Conservation (phyloP, 768 basidiomycete species). For the Tulasnella sp. region DNA sequence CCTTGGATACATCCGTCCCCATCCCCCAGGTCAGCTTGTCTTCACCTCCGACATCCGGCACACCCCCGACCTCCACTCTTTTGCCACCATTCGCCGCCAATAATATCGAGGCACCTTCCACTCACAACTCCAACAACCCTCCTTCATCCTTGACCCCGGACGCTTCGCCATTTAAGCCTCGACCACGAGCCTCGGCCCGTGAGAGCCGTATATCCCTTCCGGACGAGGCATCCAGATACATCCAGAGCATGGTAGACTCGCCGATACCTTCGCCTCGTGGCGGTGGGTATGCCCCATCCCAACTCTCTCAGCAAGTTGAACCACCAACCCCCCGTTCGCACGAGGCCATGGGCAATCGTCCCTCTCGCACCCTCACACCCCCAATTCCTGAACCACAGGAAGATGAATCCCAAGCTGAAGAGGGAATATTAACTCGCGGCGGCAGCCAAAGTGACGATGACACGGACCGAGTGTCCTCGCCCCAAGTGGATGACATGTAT, state of each 20-base stretch:
- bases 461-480: constrained; percentile 5
- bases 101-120: constrained; percentile 2
- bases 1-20: constrained; percentile 17
- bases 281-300: constrained; percentile 13
- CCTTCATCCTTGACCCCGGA: not conserved
- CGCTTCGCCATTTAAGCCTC: constrained; percentile 24
- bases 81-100: not conserved
- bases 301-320: constrained; percentile 14
- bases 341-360: constrained; percentile 17
- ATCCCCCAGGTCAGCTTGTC: constrained; percentile 18
- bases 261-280: constrained; percentile 53
- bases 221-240: constrained; percentile 71
- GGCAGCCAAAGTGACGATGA: not conserved
- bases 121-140: constrained; percentile 8
- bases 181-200: constrained; percentile 44
- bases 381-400: not conserved
- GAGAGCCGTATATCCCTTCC: constrained; percentile 68
- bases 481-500: constrained; percentile 19
- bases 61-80: not conserved
- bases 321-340: not conserved
- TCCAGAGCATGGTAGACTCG: constrained; percentile 62
- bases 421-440: not conserved
- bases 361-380: constrained; percentile 11
- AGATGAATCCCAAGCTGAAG: not conserved
- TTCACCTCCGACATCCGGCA: constrained; percentile 3